A percentile compares a stretch with the other conserved stretches of the same genome.
These are phyloP conservation scores for Fusarium sp. DNA, from an alignment of 2,329 filamentous ascomycete species.

Conservation along the genomic window DNA sequence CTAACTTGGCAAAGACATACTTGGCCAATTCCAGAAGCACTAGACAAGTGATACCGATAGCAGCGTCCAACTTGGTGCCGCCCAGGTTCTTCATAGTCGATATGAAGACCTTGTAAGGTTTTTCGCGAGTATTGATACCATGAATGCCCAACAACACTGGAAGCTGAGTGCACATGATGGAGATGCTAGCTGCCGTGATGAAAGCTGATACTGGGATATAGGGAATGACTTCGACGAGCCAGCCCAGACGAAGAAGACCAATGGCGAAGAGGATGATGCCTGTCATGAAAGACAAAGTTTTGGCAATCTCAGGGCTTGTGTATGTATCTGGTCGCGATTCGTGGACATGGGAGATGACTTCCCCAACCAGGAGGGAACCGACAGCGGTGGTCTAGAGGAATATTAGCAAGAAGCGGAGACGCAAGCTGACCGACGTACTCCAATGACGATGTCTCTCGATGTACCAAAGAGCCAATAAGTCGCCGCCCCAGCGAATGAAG, in stretches of 20 bases:
- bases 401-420: background rate
- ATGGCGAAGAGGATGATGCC: conserved; percentile 59
- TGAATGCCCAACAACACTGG: conserved; percentile 59
- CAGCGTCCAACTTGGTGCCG: conserved; percentile 72
- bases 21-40: conserved; percentile 71
- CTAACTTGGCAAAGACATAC: conserved; percentile 69
- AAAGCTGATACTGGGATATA: conserved; percentile 64
- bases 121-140: conserved; percentile 58
- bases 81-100: conserved; percentile 57
- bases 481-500: conserved; percentile 83
- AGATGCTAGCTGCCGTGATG: conserved; percentile 64
- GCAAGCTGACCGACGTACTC: conserved; percentile 53
- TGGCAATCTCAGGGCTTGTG: conserved; percentile 57
- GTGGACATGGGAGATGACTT: conserved; percentile 57
- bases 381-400: conserved; percentile 65
- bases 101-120: conserved; percentile 59
- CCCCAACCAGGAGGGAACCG: conserved; percentile 64
- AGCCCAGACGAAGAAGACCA: conserved; percentile 62
- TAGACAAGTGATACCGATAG: conserved; percentile 77
- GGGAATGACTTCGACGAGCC: conserved; percentile 65
- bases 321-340: conserved; percentile 52
- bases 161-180: conserved; percentile 62
- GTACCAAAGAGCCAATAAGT: conserved; percentile 88
- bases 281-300: conserved; percentile 59
- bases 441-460: conserved; percentile 87